Conservation (phyloP, 2,329 filamentous ascomycete genomes). For the Cryphonectria carpinicola region DNA sequence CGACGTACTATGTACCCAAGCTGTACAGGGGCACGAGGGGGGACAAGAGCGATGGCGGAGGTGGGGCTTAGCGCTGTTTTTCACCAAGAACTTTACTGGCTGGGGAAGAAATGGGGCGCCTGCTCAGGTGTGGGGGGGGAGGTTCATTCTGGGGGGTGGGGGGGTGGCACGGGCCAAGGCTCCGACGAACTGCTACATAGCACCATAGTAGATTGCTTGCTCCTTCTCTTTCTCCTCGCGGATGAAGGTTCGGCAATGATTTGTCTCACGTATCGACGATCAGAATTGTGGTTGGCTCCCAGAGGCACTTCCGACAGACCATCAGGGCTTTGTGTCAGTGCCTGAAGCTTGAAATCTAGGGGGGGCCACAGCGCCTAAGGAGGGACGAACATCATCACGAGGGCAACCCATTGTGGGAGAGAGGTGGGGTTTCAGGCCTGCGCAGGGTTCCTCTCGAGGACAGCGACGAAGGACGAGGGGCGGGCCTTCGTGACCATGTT, state of each 20-base stretch:
- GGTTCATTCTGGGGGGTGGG: not conserved
- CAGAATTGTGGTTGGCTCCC: not conserved
- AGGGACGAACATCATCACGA: constrained; percentile 25
- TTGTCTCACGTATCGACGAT: not conserved
- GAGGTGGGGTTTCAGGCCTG: constrained; percentile 18
- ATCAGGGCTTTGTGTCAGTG: not conserved
- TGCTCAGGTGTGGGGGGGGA: not conserved
- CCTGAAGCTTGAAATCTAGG: not conserved
- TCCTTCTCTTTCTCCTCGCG: not conserved
- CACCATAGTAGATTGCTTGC: not conserved
- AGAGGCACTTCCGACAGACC: not conserved
- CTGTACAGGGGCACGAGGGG: no score
- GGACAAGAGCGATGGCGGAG: not conserved
- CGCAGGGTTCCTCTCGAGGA: constrained; percentile 10
- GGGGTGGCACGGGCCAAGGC: not conserved
- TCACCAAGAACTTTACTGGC: not conserved
- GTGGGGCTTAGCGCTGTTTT: not conserved
- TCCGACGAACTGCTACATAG: not conserved
- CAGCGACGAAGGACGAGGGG: constrained; percentile 9
- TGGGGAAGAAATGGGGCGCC: not conserved
- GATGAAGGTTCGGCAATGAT: not conserved
- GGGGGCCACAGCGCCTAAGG: not conserved
- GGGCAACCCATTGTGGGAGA: not conserved
- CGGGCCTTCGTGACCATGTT: constrained; percentile 21
- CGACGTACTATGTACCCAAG: constrained; percentile 25